Base-by-base conservation (phyloP, 345 rosid species). In the Brassica carinata region DNA sequence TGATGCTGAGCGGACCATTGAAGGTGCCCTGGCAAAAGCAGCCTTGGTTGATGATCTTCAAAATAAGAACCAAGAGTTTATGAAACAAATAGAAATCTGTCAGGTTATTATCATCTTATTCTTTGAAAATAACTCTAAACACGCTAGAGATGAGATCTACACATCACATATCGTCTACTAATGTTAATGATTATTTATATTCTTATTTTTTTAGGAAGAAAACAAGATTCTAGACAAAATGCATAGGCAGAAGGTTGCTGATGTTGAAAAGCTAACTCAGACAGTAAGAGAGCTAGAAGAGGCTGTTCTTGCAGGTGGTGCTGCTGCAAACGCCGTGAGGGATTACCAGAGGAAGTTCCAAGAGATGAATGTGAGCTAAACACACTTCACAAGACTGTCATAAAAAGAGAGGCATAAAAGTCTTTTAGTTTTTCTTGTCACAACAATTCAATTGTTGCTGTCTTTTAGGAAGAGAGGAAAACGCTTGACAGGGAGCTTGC, bases 281-380 rank as follows among this genome's bases (percentile, higher is more conserved):
- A 94, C 97, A 34, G 98, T 96, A 51, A 81, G 94, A 75, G 99
- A 96, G 85, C 92, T 96, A 30, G 99, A 96, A 87, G 99, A 96
- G 86, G 97, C 99, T 82, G 99, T 96, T 84, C 98, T 96, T 83
- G 98, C 99, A 34, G 99, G 99, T 74, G 99, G 98, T 79, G 97
- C 98, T 73, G 98, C 98, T 77, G 99, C 98, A 58, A 96, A 96
- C 78, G 98, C 99, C n/a, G 98, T 92, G 81, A 87, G 99, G 85
- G 98, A 96, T 87, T 96, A 93, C 85, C 97, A 92, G 83, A 87
- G 98, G 80, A 96, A 96, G 80, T 92, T 96, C 81, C 99, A 92
- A 86, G 99, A 96, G 87, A 94, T 96, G 99, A 96, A 94, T 94
- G 99, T 96, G 91, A 11, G 85, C 55, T 66, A 66, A 19, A 6